phyloP scores from a whole-genome alignment of 352 stramenopile species.

The Phytophthora sansomeana region DNA sequence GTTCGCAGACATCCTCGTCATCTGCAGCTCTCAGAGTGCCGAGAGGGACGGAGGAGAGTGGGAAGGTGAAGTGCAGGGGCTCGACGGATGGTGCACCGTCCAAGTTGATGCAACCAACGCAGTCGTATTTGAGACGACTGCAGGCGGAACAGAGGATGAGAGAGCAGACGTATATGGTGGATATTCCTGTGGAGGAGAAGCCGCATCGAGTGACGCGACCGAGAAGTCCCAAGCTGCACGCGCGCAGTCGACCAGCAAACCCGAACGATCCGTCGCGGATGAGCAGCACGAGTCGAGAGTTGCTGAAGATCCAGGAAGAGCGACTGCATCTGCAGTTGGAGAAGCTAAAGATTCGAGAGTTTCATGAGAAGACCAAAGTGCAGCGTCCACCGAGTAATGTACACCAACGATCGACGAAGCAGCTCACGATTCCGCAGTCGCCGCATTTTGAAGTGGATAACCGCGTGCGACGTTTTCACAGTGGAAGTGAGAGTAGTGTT shows the following conservation, averaged over 20 bases:
- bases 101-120: conserved; percentile 72
- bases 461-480: conserved; percentile 52
- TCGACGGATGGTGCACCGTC: conserved; percentile 39
- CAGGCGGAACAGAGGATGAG: conserved; percentile 69
- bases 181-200: conserved; percentile 54
- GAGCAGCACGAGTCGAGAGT: conserved; percentile 80
- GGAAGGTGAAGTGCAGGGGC: conserved; percentile 17
- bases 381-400: conserved; percentile 73
- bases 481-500: conserved; percentile 24
- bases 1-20: conserved; percentile 37
- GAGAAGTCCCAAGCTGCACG: conserved; percentile 60
- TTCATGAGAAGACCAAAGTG: conserved; percentile 75
- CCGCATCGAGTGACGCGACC: conserved; percentile 59
- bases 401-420: conserved; percentile 80
- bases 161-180: conserved; percentile 52
- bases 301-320: conserved; percentile 83
- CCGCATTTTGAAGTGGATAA: conserved; percentile 70
- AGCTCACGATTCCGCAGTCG: conserved; percentile 81
- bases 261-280: conserved; percentile 60
- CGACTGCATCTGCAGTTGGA: conserved; percentile 70
- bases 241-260: conserved; percentile 39
- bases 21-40: conserved; percentile 14
- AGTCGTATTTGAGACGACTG: conserved; percentile 66
- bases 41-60: not conserved
- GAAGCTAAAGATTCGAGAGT: conserved; percentile 79